Conservation (phyloP, 306 rosid species). For the Fagus sylvatica region DNA sequence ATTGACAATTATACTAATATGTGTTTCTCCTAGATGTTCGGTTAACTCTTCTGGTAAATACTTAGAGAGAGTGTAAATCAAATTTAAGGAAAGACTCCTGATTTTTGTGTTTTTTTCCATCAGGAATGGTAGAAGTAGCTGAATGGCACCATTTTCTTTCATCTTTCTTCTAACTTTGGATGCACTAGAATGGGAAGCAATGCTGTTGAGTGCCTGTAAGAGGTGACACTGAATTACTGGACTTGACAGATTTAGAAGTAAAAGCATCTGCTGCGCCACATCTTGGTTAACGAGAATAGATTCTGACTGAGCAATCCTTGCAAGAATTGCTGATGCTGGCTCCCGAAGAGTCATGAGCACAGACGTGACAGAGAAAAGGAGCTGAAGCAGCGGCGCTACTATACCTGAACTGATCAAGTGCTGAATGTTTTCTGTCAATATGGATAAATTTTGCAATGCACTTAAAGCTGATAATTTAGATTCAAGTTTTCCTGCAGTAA, state of each 20-base stretch:
- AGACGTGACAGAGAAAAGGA: slow-evolving; percentile 91
- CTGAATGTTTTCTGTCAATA: slow-evolving; percentile 60
- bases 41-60: slow-evolving; percentile 65
- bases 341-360: slow-evolving; percentile 90
- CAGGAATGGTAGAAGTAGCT: slow-evolving; percentile 73
- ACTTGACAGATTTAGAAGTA: slow-evolving; percentile 77
- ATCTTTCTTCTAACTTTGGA: slow-evolving; percentile 61
- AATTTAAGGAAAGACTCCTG: slow-evolving; percentile 50
- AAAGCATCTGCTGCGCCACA: slow-evolving; percentile 82
- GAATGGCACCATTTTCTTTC: slow-evolving; percentile 78
- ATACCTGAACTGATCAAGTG: slow-evolving; percentile 67
- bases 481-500: slow-evolving; percentile 73
- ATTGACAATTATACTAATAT: slow-evolving; percentile 42
- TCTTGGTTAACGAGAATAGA: slow-evolving; percentile 56
- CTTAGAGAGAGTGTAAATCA: slow-evolving; percentile 69
- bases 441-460: slow-evolving; percentile 77
- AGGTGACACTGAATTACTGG: slow-evolving; percentile 77
- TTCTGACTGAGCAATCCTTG: slow-evolving; percentile 78
- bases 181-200: slow-evolving; percentile 68
- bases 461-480: slow-evolving; percentile 82
- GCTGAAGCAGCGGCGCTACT: slow-evolving; percentile 63
- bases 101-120: slow-evolving; percentile 55
- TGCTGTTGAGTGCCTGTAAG: slow-evolving; percentile 76
- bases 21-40: slow-evolving; percentile 65
- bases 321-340: slow-evolving; percentile 87